Evolutionary conservation across 2,329 filamentous ascomycete genomes (phyloP).

Genomic region (Xylaria sp.): DNA sequence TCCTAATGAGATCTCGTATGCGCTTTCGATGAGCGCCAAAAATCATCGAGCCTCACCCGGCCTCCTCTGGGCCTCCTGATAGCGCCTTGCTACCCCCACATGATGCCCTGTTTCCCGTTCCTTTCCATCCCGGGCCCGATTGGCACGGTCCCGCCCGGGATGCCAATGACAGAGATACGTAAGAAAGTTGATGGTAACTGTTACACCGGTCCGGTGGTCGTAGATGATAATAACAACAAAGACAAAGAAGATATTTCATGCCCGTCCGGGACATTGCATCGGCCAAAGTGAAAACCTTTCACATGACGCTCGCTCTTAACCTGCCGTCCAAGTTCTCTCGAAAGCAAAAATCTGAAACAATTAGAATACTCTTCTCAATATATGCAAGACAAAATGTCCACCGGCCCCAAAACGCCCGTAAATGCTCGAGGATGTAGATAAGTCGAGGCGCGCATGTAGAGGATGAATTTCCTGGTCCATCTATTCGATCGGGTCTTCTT

Average conservation of each 20-base stretch:
- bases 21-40: slow-evolving; percentile 7
- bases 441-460: slow-evolving; percentile 19
- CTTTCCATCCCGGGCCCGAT: slow-evolving; percentile 24
- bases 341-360: slow-evolving; percentile 24
- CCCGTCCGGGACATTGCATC: slow-evolving; percentile 25
- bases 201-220: slow-evolving; percentile 21
- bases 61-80: slow-evolving; percentile 15
- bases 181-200: slow-evolving; percentile 22
- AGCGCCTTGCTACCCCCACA: slow-evolving; percentile 32
- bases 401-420: slow-evolving; percentile 44
- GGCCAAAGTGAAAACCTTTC: slow-evolving; percentile 17
- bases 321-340: slow-evolving; percentile 33
- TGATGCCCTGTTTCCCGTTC: slow-evolving; percentile 23
- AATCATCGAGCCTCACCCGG: slow-evolving; percentile 19
- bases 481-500: slow-evolving; percentile 61
- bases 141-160: slow-evolving; percentile 20
- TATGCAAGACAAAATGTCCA: slow-evolving; percentile 36
- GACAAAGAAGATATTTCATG: slow-evolving; percentile 28
- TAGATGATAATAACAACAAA: slow-evolving; percentile 13
- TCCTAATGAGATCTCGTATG: slow-evolving; percentile 15
- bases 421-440: slow-evolving; percentile 41
- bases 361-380: slow-evolving; percentile 33
- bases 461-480: slow-evolving; percentile 24
- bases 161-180: slow-evolving; percentile 21
- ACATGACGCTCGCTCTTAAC: slow-evolving; percentile 15